Base-by-base conservation (phyloP, 1,139 yeast genomes). In the Suhomyces chickasaworum region DNA sequence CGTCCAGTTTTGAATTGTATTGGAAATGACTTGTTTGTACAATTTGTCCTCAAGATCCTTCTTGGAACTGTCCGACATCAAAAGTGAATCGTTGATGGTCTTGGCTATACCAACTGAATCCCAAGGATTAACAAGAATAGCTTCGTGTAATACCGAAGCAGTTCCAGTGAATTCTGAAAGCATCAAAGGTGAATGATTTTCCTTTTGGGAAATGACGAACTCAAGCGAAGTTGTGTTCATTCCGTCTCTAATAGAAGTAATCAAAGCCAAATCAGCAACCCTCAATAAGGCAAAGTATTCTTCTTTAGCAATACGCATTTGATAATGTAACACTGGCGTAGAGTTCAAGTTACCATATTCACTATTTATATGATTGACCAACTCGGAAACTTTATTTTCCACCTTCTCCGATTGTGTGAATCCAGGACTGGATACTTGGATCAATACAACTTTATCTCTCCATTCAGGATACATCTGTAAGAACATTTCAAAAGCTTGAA, bases 191-290 rank as follows among this genome's bases (percentile, higher is more conserved):
- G 86, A 83, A 53, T 79, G 78, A 49, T 80, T 75, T 40, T 79
- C 69, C 59, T 86, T 83, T 66, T 95, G 98, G 56, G 97, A 87
- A 27, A 91, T 83, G 35, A 91, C 95, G 65, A 83, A 93, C 64
- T 93, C 99, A 52, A 91, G 71, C 0, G 97, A 88, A 0, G 98
- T 93, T 10, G 97, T 90, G 67, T 90, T 93, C 89, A 93, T 90
- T 48, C 98, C 98, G 62, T 93, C 99, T 62, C 99, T 82, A 25
- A 91, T 86, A 2, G 96, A 85, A 0, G 97, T 89, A 52, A 89
- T 88, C 48, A 93, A 71, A 18, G 96, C 93, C 54, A 93, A 71
- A 62, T 93, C 98, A 0, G 98, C 98, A 12, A 83, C 93, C 53
- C 96, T 75, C 50, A 93, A 72, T 45, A 95, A 70, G 0, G 98